phyloP scores from a whole-genome alignment of 352 stramenopile species.

The Thalassiosira oceanica region DNA sequence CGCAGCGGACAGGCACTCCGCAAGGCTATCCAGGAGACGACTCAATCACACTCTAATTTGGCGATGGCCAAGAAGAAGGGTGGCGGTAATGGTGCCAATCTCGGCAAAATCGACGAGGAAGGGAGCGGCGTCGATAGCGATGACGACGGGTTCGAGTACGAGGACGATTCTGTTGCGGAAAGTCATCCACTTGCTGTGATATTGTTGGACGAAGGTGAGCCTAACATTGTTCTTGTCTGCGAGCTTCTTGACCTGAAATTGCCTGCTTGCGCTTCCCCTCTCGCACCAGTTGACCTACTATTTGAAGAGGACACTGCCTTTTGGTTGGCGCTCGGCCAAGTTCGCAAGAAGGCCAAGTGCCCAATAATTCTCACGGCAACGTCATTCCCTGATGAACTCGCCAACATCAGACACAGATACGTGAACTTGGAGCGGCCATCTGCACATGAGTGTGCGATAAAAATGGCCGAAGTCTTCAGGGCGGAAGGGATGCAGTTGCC shows the following conservation, averaged over 20 bases:
- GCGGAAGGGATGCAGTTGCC: slow-evolving; percentile 16
- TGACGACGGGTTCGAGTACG: slow-evolving; percentile 22
- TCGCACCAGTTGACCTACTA: slow-evolving; percentile 56
- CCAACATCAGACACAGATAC: slow-evolving; percentile 21
- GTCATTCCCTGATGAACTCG: slow-evolving; percentile 34
- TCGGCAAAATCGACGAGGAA: slow-evolving; percentile 18
- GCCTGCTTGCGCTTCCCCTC: neutral
- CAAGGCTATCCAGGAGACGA: slow-evolving; percentile 67
- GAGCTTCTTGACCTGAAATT: neutral
- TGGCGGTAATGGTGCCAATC: slow-evolving; percentile 1
- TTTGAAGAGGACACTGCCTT: slow-evolving; percentile 73
- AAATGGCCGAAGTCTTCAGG: slow-evolving; percentile 45
- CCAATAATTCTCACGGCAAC: slow-evolving; percentile 73
- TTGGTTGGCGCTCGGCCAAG: slow-evolving; percentile 55
- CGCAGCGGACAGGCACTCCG: slow-evolving; percentile 52
- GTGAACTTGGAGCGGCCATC: slow-evolving; percentile 32
- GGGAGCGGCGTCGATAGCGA: slow-evolving; percentile 11
- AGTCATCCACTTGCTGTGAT: slow-evolving; percentile 57
- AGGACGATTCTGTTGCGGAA: slow-evolving; percentile 22
- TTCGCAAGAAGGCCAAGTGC: slow-evolving; percentile 67
- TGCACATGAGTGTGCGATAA: slow-evolving; percentile 40
- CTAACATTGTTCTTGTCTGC: neutral
- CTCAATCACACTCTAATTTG: slow-evolving; percentile 60
- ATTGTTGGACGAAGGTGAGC: slow-evolving; percentile 74
- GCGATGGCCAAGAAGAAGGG: slow-evolving; percentile 42